Evolutionary conservation across 768 basidiomycete genomes (phyloP).

Genomic region (Amanita muscaria): DNA sequence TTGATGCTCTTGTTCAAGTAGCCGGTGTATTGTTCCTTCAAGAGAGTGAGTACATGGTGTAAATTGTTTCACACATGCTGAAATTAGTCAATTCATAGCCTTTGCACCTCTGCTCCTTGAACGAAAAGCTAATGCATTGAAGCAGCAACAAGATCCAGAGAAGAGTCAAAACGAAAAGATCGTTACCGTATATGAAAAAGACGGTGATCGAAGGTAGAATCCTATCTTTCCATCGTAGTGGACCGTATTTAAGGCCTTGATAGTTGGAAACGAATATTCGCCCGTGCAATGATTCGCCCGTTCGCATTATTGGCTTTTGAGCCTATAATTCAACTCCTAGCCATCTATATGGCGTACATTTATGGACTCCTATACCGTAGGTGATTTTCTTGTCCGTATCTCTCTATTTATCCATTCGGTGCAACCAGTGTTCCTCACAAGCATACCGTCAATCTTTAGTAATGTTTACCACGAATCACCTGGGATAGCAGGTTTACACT

Average conservation of each 20-base stretch:
- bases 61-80: slow-evolving; percentile 14
- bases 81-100: slow-evolving; percentile 24
- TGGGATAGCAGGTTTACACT: slow-evolving; percentile 61
- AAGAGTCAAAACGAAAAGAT: slow-evolving; percentile 31
- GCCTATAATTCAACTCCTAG: slow-evolving; percentile 60
- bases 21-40: slow-evolving; percentile 47
- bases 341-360: slow-evolving; percentile 60
- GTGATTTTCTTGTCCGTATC: slow-evolving; percentile 13
- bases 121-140: slow-evolving; percentile 40
- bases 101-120: slow-evolving; percentile 37
- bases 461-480: slow-evolving; percentile 42
- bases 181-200: slow-evolving; percentile 38
- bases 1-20: slow-evolving; percentile 44
- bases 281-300: slow-evolving; percentile 52
- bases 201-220: slow-evolving; percentile 32
- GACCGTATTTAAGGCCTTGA: background rate
- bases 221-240: background rate
- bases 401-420: background rate
- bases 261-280: slow-evolving; percentile 47
- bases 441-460: slow-evolving; percentile 50
- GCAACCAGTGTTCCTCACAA: slow-evolving; percentile 53
- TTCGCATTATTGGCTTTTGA: slow-evolving; percentile 53
- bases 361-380: slow-evolving; percentile 55
- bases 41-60: slow-evolving; percentile 40
- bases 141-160: slow-evolving; percentile 35